Evolutionary conservation across 495 filamentous ascomycete species (phyloP), one percentile per base, ranked within the genome.

Genomic region (Gamarada debralockiae): DNA sequence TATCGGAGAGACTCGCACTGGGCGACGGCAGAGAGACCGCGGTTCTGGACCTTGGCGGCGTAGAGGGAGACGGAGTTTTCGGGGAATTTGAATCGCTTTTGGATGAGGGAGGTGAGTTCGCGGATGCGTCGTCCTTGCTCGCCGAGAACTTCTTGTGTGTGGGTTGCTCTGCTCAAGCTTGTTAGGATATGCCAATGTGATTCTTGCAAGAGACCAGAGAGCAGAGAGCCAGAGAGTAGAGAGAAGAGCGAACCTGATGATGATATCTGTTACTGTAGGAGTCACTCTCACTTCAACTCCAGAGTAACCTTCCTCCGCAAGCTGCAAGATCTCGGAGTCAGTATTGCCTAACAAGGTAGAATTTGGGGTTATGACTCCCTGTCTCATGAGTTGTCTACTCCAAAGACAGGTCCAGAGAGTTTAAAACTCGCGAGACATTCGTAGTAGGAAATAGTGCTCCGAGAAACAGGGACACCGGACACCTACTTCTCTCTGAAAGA

Each of bases 401-500:
- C n/a, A n/a, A n/a, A n/a, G n/a, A n/a, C n/a, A n/a, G n/a, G n/a
- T n/a, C n/a, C n/a, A n/a, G n/a, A n/a, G n/a, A n/a, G n/a, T n/a
- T n/a, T n/a, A n/a, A n/a, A n/a, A n/a, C n/a, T n/a, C n/a, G n/a
- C n/a, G n/a, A n/a, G n/a, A n/a, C n/a, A n/a, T n/a, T n/a, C n/a
- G n/a, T n/a, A n/a, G n/a, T n/a, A n/a, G n/a, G n/a, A n/a, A n/a
- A n/a, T n/a, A n/a, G n/a, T n/a, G n/a, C n/a, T n/a, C n/a, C n/a
- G n/a, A n/a, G n/a, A n/a, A n/a, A n/a, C n/a, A n/a, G n/a, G n/a
- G n/a, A n/a, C n/a, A n/a, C n/a, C n/a, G n/a, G n/a, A n/a, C n/a
- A n/a, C n/a, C n/a, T n/a, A n/a, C n/a, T n/a, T 98, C 93, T 73
- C 95, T 92, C 82, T 97, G 95, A 90, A 98, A 98, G 88, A 98